Evolutionary conservation across 2,329 filamentous ascomycete species (phyloP).

Genomic region (Thelonectria olida): DNA sequence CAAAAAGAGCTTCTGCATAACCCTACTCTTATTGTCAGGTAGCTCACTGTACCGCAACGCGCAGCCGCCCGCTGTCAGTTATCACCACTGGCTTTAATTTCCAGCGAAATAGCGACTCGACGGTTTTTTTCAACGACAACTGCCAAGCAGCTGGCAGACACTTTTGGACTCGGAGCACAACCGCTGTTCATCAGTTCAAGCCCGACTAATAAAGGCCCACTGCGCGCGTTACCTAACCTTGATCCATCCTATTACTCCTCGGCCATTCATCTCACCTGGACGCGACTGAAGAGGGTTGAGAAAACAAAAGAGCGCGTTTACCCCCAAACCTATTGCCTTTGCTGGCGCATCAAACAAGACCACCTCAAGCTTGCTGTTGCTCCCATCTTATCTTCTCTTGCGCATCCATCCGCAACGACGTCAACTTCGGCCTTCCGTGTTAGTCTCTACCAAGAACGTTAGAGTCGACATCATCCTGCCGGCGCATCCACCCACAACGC

Average conservation of each 20-base stretch:
- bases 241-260: slow-evolving; percentile 2
- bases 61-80: slow-evolving; percentile 1
- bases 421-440: slow-evolving; percentile 6
- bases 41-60: background rate
- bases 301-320: slow-evolving; percentile 19
- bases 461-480: slow-evolving; percentile 12
- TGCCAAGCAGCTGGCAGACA: slow-evolving; percentile 5
- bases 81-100: slow-evolving; percentile 4
- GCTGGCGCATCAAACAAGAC: background rate
- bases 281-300: slow-evolving; percentile 9
- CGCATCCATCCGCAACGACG: background rate
- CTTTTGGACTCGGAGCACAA: slow-evolving; percentile 1
- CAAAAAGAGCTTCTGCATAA: too few species aligned
- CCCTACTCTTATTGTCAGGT: background rate
- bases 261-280: slow-evolving; percentile 10
- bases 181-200: background rate
- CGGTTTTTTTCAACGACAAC: background rate
- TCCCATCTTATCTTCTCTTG: background rate
- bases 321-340: background rate
- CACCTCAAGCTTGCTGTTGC: background rate
- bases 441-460: too few species aligned
- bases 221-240: slow-evolving; percentile 21
- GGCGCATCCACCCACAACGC: slow-evolving; percentile 8
- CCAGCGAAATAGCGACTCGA: slow-evolving; percentile 13
- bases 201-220: slow-evolving; percentile 17